A percentile compares a stretch with the other conserved stretches of the same genome.
phyloP scores from a whole-genome alignment of 371 early-diverging fungal genomes.

The Dichotomocladium elegans region DNA sequence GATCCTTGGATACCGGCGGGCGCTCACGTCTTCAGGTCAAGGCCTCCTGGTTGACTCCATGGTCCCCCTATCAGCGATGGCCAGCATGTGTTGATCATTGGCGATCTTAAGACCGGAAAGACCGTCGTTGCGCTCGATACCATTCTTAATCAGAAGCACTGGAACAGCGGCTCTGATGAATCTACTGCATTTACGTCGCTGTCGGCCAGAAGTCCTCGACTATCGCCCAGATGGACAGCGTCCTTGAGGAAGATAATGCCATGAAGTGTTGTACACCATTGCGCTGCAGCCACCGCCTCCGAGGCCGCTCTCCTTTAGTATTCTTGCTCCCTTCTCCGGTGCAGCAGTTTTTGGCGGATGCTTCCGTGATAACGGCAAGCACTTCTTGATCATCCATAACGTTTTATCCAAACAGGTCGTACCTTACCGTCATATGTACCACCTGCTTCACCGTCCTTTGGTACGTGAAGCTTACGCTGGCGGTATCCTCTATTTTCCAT shows the following conservation, averaged over 20 bases:
- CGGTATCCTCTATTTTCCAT: conserved; percentile 97
- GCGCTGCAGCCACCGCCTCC: conserved; percentile 94
- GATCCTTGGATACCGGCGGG: conserved; percentile 74
- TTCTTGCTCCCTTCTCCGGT: conserved; percentile 94
- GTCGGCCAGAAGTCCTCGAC: conserved; percentile 97
- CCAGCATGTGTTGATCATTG: conserved; percentile 97
- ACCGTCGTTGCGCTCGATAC: conserved; percentile 94
- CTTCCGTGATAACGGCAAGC: conserved; percentile 97
- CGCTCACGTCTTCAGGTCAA: conserved; percentile 92
- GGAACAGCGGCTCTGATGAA: no score
- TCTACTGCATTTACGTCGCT: conserved; percentile 97
- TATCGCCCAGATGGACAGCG: conserved; percentile 94
- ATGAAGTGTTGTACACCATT: conserved; percentile 89
- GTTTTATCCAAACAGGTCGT: conserved; percentile 97
- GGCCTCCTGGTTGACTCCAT: conserved; percentile 98
- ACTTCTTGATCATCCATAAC: conserved; percentile 91
- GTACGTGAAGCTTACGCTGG: conserved; percentile 98
- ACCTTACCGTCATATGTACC: conserved; percentile 97
- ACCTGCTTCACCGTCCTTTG: conserved; percentile 94
- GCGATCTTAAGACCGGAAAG: conserved; percentile 97
- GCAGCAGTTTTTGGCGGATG: conserved; percentile 90
- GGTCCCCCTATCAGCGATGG: conserved; percentile 98
- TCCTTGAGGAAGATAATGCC: conserved; percentile 80
- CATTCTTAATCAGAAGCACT: conserved; percentile 95
- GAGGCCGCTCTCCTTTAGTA: conserved; percentile 95